Base-by-base conservation (phyloP, 2,329 filamentous ascomycete species). In the Fusarium denticulatum region DNA sequence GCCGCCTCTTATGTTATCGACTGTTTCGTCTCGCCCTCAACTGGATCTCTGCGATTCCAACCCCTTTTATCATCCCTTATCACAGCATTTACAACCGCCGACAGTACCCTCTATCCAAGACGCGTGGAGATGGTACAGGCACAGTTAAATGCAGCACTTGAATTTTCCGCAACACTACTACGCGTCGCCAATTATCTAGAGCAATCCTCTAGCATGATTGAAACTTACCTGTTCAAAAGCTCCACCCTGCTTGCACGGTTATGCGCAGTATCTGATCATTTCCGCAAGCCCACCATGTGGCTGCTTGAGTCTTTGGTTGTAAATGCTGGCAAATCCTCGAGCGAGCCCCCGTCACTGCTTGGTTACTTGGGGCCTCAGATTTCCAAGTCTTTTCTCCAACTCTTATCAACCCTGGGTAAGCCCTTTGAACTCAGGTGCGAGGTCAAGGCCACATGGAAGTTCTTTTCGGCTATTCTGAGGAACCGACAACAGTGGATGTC, bases 401-500 rank as follows among this genome's bases (percentile, higher is more conserved):
- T 96, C 11, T 84, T 98, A 12, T 91, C 93, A 9, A 89, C 90
- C 67, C 86, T 98, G 32, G 94, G 96, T 74, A 91, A 90, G 74
- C 94, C 95, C 7, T 88, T 96, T 64, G 86, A 89, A 59, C 87
- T 94, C 74, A 83, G 88, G 5, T 81, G 86, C 11, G 89, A 94
- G 60, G 90, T 93, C 45, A 88, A 90, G 46, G 86, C 87, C 13
- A 92, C 94, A 26, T 99, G 96, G 96, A 90, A 89, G 64, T 91
- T 99, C 78, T 90, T 98, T 60, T 93, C 95, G 6, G 91, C 92
- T 7, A 92, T 98, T 52, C 89, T 99, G 68, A 93, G 93, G 74
- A 95, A 94, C 80, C 92, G 94, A 71, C 96, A 99, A 80, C 95
- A 97, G 79, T 98, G 96, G 94, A 94, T 99, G 85, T 94, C 96